Evolutionary conservation across 2,329 filamentous ascomycete genomes (phyloP), one percentile per base, ranked within the genome.

Genomic region (Blastomyces emzantsi): DNA sequence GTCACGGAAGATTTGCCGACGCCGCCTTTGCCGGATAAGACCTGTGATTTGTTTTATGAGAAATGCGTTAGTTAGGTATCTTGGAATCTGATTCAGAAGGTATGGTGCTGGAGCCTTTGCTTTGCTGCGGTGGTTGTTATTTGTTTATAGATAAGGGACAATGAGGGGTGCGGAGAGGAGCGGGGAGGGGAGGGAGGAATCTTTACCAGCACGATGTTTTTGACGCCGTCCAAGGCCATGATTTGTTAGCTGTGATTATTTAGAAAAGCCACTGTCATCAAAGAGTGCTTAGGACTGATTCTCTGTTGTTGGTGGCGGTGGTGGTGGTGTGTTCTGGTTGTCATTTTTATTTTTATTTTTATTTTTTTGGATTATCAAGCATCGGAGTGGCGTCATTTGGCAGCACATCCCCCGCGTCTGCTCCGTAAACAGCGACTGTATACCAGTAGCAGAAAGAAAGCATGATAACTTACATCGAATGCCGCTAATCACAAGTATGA

Each of bases 1-100:
- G 94, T 97, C n/a, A 97, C 87, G 61, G 92, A 96, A 54, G 93
- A 97, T 81, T 99, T 99, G 64, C 94, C 94, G 25, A 99, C 94
- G 70, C 94, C 94, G 72, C 94, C 94, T 83, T 99, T 99, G 70
- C 94, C 94, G 15, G 94, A 97, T 58, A 99, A 88, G 66, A 93
- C 83, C 80, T 85, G 66, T 30, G 22, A n/a, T 62, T 19, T 49
- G 7, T n/a, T 57, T 22, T 9, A 15, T 13, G 22, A n/a, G 52
- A 43, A 36, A 3, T 25, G 28, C n/a, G 17, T 56, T 62, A 25
- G 51, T 62, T 60, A 22, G 8, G 15, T n/a, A n/a, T 17, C 30
- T 45, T 39, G 22, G 36, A 33, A 60, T 49, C n/a, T 17, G 39
- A 58, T 22, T 19, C 2, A 49, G 9, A 17, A n/a, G 36, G 15